Base-by-base conservation (phyloP, 78 protist species). In the Dictyostelium intermedium region DNA sequence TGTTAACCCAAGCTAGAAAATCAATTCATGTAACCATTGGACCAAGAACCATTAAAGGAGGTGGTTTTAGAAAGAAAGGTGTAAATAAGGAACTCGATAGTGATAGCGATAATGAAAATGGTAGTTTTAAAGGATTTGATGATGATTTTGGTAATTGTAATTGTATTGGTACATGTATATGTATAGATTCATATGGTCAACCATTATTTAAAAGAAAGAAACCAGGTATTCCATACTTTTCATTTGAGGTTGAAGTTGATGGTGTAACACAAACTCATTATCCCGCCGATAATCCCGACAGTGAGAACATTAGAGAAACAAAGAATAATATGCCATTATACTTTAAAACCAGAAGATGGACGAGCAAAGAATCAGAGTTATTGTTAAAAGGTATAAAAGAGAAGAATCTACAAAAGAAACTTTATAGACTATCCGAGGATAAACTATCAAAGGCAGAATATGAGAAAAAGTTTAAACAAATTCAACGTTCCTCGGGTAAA, bases 201-300 rank as follows among this genome's bases (percentile, higher is more conserved):
- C 45, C 39, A 73, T 18, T 34, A 13, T 73, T 32, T 34, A 39
- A 47, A 3, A 61, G 56, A 14, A 79, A 45, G 39, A 79, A 79
- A 14, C 70, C 85, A 18, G 92, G 83, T 56, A 63, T 39, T 25
- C 61, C 92, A 3, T 87, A 53, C 32, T 92, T 92, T 34, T 20
- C n/a, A 35, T 37, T 27, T 34, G 72, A 66, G 27, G 37, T 23
- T 5, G 41, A 53, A 23, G 87, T 79, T 9, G 84, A 79, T 45
- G 84, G 69, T 27, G 84, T 79, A 27, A 45, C 25, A 25, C 84
- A 79, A 41, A 45, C 84, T 25, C 32, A 39, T 34, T 27, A 32
- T 32, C 96, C 96, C 14, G 82, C 91, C 0, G 85, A 84, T 27
- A 92, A 92, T 74, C 72, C 76, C 0, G 96, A 92, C 53, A 45